phyloP scores from a whole-genome alignment of 2,329 filamentous ascomycete genomes.

The Aspergillus tubingensis region DNA sequence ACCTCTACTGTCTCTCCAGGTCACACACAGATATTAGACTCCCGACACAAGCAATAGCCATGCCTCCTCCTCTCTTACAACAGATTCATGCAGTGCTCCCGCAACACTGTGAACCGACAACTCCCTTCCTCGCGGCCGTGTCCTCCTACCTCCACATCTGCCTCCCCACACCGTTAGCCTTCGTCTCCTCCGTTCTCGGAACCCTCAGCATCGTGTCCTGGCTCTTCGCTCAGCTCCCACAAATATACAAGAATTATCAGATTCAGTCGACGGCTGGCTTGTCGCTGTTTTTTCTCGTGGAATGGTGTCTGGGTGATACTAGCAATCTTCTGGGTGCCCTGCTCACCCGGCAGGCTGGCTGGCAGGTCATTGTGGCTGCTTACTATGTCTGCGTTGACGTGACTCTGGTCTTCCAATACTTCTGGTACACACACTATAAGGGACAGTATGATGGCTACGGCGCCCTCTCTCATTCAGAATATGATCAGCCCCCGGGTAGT shows the following conservation, averaged over 20 bases:
- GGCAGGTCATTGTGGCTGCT: slow-evolving; percentile 65
- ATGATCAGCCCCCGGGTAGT: slow-evolving; percentile 30
- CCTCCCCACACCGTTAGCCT: slow-evolving; percentile 63
- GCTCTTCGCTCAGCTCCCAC: slow-evolving; percentile 69
- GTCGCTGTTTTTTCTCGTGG: slow-evolving; percentile 65
- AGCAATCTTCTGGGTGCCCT: slow-evolving; percentile 65
- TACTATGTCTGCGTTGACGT: slow-evolving; percentile 70
- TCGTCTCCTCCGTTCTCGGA: slow-evolving; percentile 63
- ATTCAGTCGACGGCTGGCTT: slow-evolving; percentile 65
- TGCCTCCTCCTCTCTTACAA: slow-evolving; percentile 35
- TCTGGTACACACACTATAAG: slow-evolving; percentile 65
- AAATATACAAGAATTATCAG: slow-evolving; percentile 69
- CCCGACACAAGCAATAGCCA: slow-evolving; percentile 17
- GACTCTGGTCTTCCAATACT: slow-evolving; percentile 62
- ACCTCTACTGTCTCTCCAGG: not conserved
- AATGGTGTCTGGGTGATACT: slow-evolving; percentile 67
- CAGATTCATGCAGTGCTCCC: slow-evolving; percentile 48
- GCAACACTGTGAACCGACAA: slow-evolving; percentile 61
- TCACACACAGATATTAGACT: not conserved
- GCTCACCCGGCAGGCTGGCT: slow-evolving; percentile 64
- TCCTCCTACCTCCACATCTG: slow-evolving; percentile 64
- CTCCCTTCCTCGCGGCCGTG: slow-evolving; percentile 57
- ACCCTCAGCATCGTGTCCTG: slow-evolving; percentile 65
- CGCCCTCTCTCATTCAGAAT: slow-evolving; percentile 29
- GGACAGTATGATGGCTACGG: slow-evolving; percentile 47